Evolutionary conservation across 768 basidiomycete genomes (phyloP), one percentile per base, ranked within the genome.

Genomic region (Antrodiella citrinella): DNA sequence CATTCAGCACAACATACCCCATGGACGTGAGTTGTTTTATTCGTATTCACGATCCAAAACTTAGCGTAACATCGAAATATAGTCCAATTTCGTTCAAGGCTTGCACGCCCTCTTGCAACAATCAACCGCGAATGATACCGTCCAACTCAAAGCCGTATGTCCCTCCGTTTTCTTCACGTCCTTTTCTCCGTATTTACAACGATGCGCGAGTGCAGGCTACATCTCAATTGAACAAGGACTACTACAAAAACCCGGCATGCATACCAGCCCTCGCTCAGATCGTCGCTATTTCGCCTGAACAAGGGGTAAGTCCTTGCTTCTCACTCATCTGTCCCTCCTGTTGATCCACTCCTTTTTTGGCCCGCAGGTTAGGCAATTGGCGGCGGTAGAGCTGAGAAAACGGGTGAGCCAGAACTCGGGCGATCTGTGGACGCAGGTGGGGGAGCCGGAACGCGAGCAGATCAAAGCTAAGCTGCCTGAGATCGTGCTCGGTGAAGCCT

Each of bases 301-400:
- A 78, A 59, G 72, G 85, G 48, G 94, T 96, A 61, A 66, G 92
- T 76, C 20, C 19, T 53, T 18, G 9, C 9, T 44, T n/a, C 4
- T 18, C 39, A 44, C 26, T 35, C 18, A 3, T 15, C 19, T n/a
- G 26, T 7, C 47, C 7, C 13, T 22, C 11, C 18, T 38, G 39
- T n/a, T n/a, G n/a, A n/a, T n/a, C 47, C 26, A 13, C 45, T 47
- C 12, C 20, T 44, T 12, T 5, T n/a, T n/a, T n/a, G n/a, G n/a
- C n/a, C n/a, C n/a, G n/a, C 47, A 99, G 94, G 83, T 97, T 55
- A 89, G 93, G 54, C 96, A 99, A 81, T 78, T 99, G 19, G 91
- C 94, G 44, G 93, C 94, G 5, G 93, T 97, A 49, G 96, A 99
- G 70, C 76, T 97, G 65, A 80, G 95, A 59, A 99, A 99, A 75